A percentile compares a stretch with the other conserved stretches of the same genome.
phyloP scores from a whole-genome alignment of 1,284 basidiomycete genomes.

The Pterulicium gracile region DNA sequence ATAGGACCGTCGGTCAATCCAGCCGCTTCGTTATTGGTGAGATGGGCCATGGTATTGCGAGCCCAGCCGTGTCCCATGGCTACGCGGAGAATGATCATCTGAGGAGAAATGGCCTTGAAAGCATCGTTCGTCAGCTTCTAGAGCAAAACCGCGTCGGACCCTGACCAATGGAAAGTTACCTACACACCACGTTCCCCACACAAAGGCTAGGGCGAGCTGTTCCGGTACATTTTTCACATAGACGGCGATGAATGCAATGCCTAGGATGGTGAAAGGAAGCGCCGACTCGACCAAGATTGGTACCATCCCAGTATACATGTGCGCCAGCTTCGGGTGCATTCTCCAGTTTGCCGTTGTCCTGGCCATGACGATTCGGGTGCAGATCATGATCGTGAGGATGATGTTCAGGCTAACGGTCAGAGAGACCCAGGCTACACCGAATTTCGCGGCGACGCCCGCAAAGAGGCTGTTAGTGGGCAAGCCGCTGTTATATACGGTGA shows the following conservation, averaged over 20 bases:
- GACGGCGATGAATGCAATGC: slow-evolving; percentile 15
- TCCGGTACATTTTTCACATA: slow-evolving; percentile 15
- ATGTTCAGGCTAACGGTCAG: slow-evolving; percentile 18
- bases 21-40: slow-evolving; percentile 1
- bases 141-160: too few relatives aligned
- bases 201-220: slow-evolving; percentile 15
- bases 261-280: slow-evolving; percentile 15
- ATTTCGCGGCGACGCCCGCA: slow-evolving; percentile 13
- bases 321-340: slow-evolving; percentile 15
- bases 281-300: slow-evolving; percentile 19
- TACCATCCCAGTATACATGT: slow-evolving; percentile 16
- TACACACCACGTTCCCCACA: slow-evolving; percentile 17
- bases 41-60: neutral
- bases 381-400: slow-evolving; percentile 16
- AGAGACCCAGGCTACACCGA: slow-evolving; percentile 16
- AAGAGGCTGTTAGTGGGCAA: slow-evolving; percentile 15
- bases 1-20: neutral
- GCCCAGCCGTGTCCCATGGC: slow-evolving; percentile 17
- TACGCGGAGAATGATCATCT: slow-evolving; percentile 18
- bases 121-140: neutral
- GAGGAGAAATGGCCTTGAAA: slow-evolving; percentile 17
- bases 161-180: slow-evolving; percentile 2
- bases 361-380: slow-evolving; percentile 14
- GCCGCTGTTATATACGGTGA: slow-evolving; percentile 16
- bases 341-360: slow-evolving; percentile 12